A percentile compares a stretch with the other conserved stretches of the same genome.
Evolutionary conservation across 129 eudicot species (phyloP).

Genomic region (Lonicera japonica): DNA sequence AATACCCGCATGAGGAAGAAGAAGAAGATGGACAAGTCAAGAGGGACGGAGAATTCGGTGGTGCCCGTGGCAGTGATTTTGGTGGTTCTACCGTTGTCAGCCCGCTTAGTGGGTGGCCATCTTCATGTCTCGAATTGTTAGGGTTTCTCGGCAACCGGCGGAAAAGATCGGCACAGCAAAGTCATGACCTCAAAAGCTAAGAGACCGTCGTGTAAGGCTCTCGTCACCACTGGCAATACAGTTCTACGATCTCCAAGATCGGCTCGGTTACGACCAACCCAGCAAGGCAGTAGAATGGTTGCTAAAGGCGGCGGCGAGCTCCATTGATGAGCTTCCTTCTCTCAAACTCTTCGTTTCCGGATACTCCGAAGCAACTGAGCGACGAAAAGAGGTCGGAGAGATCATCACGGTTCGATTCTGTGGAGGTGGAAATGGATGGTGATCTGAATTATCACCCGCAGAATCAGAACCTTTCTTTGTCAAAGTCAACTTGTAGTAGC

Average conservation of each 20-base stretch:
- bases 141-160: conserved; percentile 98
- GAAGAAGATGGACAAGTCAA: conserved; percentile 8
- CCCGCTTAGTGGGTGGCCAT: conserved; percentile 59
- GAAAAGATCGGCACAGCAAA: conserved; percentile 89
- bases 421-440: conserved; percentile 36
- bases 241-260: conserved; percentile 84
- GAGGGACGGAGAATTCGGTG: conserved; percentile 8
- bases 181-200: conserved; percentile 65
- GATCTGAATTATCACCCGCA: conserved; percentile 22
- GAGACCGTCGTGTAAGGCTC: conserved; percentile 75
- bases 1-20: conserved; percentile 29
- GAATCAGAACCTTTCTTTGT: conserved; percentile 19
- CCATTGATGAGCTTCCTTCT: conserved; percentile 74
- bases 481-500: conserved; percentile 72
- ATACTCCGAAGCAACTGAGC: conserved; percentile 41
- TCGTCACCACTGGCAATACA: conserved; percentile 82
- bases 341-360: conserved; percentile 45
- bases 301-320: conserved; percentile 63
- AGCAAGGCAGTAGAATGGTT: conserved; percentile 96
- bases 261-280: conserved; percentile 85
- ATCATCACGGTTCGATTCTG: conserved; percentile 26
- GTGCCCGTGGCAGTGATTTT: no score
- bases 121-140: conserved; percentile 60
- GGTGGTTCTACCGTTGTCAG: conserved; percentile 29
- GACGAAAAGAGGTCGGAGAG: conserved; percentile 37